Base-by-base conservation (phyloP, 2,329 filamentous ascomycete genomes). In the Aureobasidium sp. region DNA sequence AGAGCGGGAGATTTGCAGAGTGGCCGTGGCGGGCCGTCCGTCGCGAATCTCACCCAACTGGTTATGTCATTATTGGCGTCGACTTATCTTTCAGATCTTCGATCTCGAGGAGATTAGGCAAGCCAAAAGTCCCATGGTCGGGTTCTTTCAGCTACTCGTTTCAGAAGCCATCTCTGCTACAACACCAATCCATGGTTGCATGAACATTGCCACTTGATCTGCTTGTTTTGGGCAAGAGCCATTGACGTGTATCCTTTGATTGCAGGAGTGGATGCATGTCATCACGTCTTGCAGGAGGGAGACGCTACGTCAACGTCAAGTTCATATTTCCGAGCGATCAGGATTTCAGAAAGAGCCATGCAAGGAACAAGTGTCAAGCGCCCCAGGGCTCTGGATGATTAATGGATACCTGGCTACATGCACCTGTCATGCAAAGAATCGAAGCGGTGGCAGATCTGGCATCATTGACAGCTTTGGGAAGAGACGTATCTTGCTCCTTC, bases 1-100 rank as follows among this genome's bases (percentile, higher is more conserved):
- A 17, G 37, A 55, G 25, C 51, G 51, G 51, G 37, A 41, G 51
- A 55, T 55, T 55, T 55, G 22, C 51, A 55, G 11, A 41, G 51
- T 36, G 51, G 4, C 17, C 47, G 47, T 29, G 47, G 42, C 37
- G 51, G 41, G 36, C 51, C 51, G 36, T 20, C 44, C 44, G 47
- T 51, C 47, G 29, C n/a, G 17, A 22, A 51, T 51, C 31, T 36
- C n/a, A 34, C 47, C 47, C 11, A 27, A 47, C 20, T n/a, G n/a
- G 11, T 51, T 51, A 51, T 29, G 47, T 29, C 47, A 51, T 51
- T 47, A 51, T 51, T 29, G 20, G n/a, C 39, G 22, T 42, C 39
- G 39, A 42, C 44, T 47, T 22, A 48, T 44, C 44, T 48, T 15
- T 31, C 7, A 11, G 47, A 51, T 51, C 47, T 11, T 34, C 31